These are phyloP conservation scores for Rhytidiadelphus loreus DNA, from an alignment of 225 moss, liverwort and hornwort species.

Conservation along the genomic window DNA sequence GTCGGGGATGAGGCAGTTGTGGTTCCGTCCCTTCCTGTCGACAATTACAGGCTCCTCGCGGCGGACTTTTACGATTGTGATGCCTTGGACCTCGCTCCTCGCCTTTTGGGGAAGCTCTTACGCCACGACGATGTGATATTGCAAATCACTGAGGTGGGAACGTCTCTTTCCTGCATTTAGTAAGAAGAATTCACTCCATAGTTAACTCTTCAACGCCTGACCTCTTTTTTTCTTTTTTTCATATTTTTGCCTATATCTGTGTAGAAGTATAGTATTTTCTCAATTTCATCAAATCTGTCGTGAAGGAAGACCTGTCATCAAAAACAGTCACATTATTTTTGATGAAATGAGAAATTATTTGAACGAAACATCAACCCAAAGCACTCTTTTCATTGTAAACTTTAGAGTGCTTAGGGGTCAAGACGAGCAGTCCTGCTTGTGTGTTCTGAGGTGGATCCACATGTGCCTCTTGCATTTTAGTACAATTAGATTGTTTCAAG, in stretches of 20 bases:
- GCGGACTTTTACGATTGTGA: constrained; percentile 73
- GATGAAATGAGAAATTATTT: background rate
- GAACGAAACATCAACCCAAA: background rate
- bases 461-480: background rate
- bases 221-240: background rate
- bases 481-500: background rate
- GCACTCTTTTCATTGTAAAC: background rate
- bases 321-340: background rate
- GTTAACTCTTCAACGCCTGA: too few relatives aligned
- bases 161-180: background rate
- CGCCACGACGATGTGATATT: constrained; percentile 75
- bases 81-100: constrained; percentile 85
- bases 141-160: constrained; percentile 75
- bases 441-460: background rate
- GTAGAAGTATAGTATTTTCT: background rate
- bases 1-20: background rate
- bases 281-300: background rate
- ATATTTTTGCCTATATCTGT: background rate
- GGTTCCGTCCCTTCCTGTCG: background rate
- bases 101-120: constrained; percentile 80
- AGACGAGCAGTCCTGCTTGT: background rate
- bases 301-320: background rate
- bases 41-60: constrained; percentile 25
- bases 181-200: background rate
- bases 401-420: too few relatives aligned